These are phyloP conservation scores for Colletotrichum incanum DNA, from an alignment of 2,329 filamentous ascomycete species.

Conservation along the genomic window DNA sequence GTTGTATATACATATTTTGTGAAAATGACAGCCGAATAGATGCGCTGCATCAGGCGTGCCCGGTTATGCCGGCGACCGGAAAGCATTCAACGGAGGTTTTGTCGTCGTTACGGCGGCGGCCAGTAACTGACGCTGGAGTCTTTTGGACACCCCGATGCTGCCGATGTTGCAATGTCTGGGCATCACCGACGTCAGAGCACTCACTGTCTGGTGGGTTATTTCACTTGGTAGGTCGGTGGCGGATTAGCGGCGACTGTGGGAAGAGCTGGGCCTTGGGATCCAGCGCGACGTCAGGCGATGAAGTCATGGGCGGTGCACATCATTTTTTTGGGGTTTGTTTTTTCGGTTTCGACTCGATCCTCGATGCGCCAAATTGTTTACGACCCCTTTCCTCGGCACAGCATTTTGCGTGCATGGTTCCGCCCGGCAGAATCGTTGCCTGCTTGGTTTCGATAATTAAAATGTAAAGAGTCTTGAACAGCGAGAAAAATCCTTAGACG, in stretches of 20 bases:
- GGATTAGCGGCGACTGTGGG: neutral
- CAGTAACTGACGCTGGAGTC: neutral
- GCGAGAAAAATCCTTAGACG: neutral
- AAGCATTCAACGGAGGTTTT: neutral
- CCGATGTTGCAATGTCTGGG: neutral
- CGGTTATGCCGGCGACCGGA: neutral
- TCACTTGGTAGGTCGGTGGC: neutral
- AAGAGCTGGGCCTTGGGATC: neutral
- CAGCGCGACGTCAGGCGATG: neutral
- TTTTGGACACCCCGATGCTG: neutral
- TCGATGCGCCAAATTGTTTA: neutral
- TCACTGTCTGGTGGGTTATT: neutral
- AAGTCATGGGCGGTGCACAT: neutral
- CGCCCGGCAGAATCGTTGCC: neutral
- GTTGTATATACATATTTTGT: no score
- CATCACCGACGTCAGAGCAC: slow-evolving; percentile 1
- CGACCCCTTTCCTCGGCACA: neutral
- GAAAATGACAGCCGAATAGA: neutral
- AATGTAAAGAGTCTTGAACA: neutral
- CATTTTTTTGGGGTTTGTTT: no score
- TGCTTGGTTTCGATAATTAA: neutral
- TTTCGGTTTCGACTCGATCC: neutral
- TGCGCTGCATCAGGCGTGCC: neutral
- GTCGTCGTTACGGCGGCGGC: neutral
- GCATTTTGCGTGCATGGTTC: neutral